These are phyloP conservation scores for Termitomyces sp. DNA, from an alignment of 768 basidiomycete species.

Conservation along the genomic window DNA sequence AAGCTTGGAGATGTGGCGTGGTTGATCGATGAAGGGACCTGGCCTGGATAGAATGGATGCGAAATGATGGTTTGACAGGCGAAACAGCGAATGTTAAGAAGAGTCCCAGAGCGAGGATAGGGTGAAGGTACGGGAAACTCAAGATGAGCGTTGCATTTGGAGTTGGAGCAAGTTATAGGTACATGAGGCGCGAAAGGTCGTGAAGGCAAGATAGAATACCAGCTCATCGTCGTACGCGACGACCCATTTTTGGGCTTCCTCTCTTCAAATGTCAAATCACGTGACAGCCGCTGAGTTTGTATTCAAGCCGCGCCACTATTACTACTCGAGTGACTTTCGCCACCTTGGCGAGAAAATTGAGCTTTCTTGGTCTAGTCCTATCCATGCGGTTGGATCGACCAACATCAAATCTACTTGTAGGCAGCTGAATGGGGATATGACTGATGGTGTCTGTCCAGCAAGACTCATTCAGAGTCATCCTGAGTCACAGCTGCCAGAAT, in stretches of 20 bases:
- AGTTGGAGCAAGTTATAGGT: slow-evolving; percentile 50
- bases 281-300: neutral
- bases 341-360: neutral
- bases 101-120: slow-evolving; percentile 47
- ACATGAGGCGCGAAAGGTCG: slow-evolving; percentile 67
- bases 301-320: neutral
- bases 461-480: neutral
- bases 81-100: slow-evolving; percentile 70
- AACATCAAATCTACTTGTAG: neutral
- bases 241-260: neutral
- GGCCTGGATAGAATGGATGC: slow-evolving; percentile 66
- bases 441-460: neutral
- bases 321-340: neutral
- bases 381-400: neutral
- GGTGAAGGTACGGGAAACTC: slow-evolving; percentile 70
- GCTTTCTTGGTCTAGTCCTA: neutral
- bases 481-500: slow-evolving; percentile 2
- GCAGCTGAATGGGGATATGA: neutral
- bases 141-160: slow-evolving; percentile 47
- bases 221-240: slow-evolving; percentile 32
- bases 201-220: slow-evolving; percentile 54
- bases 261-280: neutral
- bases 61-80: slow-evolving; percentile 56
- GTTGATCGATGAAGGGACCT: slow-evolving; percentile 36
- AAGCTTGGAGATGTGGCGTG: slow-evolving; percentile 1